A percentile compares a stretch with the other conserved stretches of the same genome.
phyloP scores from a whole-genome alignment of 2,329 filamentous ascomycete species.

The Trichoderma citrinoviride region DNA sequence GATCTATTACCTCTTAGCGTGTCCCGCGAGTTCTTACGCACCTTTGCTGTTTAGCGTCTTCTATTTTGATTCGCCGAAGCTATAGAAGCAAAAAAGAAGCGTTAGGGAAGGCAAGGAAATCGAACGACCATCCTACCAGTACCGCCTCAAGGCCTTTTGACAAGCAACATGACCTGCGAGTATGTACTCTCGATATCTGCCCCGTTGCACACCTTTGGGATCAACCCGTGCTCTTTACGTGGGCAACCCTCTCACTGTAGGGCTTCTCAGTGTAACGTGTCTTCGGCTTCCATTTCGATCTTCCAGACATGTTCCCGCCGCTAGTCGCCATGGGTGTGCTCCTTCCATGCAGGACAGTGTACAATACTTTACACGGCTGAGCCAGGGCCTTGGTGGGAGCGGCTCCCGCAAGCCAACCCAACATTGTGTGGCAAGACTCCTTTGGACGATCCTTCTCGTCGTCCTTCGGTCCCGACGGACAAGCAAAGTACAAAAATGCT shows the following conservation, averaged over 20 bases:
- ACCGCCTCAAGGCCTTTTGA: neutral
- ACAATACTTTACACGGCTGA: neutral
- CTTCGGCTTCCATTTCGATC: neutral
- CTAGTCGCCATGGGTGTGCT: neutral
- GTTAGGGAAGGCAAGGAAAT: neutral
- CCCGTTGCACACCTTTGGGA: neutral
- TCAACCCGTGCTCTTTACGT: neutral
- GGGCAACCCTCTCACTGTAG: neutral
- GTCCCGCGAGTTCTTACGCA: neutral
- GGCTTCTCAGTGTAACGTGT: constrained; percentile 8
- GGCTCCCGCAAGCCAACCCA: neutral
- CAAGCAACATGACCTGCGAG: neutral
- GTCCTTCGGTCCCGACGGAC: neutral
- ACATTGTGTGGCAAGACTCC: neutral
- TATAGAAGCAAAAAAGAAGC: neutral
- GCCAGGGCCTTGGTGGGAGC: neutral
- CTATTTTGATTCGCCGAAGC: neutral
- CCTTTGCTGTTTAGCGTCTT: neutral
- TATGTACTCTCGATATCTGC: neutral
- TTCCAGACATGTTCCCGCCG: neutral
- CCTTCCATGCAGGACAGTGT: neutral
- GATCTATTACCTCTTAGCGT: neutral
- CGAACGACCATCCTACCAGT: neutral
- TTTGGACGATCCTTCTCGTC: neutral
- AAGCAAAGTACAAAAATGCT: constrained; percentile 5